Evolutionary conservation across 768 basidiomycete genomes (phyloP).

Genomic region (Sarcodon aspratus): DNA sequence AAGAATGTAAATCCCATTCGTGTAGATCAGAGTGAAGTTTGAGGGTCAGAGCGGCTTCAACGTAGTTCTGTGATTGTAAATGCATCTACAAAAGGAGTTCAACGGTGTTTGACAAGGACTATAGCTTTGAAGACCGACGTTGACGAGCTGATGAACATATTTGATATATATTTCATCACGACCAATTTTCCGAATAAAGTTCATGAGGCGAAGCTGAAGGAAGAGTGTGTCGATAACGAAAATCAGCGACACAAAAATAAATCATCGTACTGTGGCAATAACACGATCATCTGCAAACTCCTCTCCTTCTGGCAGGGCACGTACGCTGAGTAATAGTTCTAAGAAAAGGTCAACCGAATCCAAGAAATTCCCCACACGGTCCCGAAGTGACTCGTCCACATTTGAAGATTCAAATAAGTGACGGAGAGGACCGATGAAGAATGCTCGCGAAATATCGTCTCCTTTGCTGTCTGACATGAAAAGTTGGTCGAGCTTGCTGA

Average conservation of each 20-base stretch:
- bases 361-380: constrained; percentile 71
- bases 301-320: constrained; percentile 84
- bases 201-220: constrained; percentile 72
- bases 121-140: constrained; percentile 40
- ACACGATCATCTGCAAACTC: constrained; percentile 93
- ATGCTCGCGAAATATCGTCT: constrained; percentile 83
- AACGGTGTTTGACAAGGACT: not conserved
- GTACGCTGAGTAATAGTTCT: constrained; percentile 76
- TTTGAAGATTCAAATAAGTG: constrained; percentile 79
- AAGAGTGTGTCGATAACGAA: not conserved
- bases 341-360: constrained; percentile 90
- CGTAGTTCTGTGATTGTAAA: constrained; percentile 79
- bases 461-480: constrained; percentile 92
- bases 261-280: constrained; percentile 60
- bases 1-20: constrained; percentile 76
- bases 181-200: constrained; percentile 86
- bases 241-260: not conserved
- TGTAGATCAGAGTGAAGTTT: constrained; percentile 92
- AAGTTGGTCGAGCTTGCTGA: constrained; percentile 80
- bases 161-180: constrained; percentile 92
- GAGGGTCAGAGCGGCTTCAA: constrained; percentile 87
- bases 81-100: constrained; percentile 49
- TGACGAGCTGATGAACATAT: constrained; percentile 91
- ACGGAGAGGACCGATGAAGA: constrained; percentile 86
- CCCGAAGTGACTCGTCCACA: constrained; percentile 70